Evolutionary conservation across 768 basidiomycete species (phyloP), one percentile per base, ranked within the genome.

Genomic region (Rhizopogon roseolus): DNA sequence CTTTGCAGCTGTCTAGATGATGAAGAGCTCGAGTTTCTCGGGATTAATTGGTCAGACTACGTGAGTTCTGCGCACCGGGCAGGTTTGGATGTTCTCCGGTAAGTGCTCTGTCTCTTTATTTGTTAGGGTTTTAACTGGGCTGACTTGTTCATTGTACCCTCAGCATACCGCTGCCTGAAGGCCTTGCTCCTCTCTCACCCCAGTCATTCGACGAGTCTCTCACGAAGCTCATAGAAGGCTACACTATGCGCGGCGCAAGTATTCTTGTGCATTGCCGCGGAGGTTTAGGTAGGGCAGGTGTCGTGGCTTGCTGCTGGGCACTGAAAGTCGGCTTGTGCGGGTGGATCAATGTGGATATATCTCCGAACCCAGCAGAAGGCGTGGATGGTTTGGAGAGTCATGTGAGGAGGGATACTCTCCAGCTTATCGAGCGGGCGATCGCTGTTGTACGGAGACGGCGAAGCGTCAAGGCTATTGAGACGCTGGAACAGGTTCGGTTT

Each of bases 241-340:
- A 96, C 63, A 88, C 93, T 0, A 73, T 94, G 4, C 73, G 72
- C 5, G 92, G 94, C 2, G 64, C 80, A 0, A 77, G 82, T 8
- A 78, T 94, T 8, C 78, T 96, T 10, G 88, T 88, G 11, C 96
- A 98, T 61, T 98, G 96, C 66, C 82, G 95, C 16, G 95, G 95
- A 14, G 96, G 96, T 4, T 88, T 98, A 6, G 95, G 95, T 3
- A 81, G 95, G 16, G 96, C 95, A 0, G 96, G 95, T 1, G 77
- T 98, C 25, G 77, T 98, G 42, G 94, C 93, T 2, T 91, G 88
- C 60, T 93, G 90, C 62, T 98, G 95, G 95, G 78, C 90, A 66
- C 76, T 96, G 54, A 92, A 90, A 67, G 83, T 97, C 57, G 95
- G 94, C 4, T 77, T 97, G n/a, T 95, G 81, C 62, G 90, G 84